These are phyloP conservation scores for Raddia distichophylla DNA, from an alignment of 176 grass and related monocot species.

Conservation along the genomic window DNA sequence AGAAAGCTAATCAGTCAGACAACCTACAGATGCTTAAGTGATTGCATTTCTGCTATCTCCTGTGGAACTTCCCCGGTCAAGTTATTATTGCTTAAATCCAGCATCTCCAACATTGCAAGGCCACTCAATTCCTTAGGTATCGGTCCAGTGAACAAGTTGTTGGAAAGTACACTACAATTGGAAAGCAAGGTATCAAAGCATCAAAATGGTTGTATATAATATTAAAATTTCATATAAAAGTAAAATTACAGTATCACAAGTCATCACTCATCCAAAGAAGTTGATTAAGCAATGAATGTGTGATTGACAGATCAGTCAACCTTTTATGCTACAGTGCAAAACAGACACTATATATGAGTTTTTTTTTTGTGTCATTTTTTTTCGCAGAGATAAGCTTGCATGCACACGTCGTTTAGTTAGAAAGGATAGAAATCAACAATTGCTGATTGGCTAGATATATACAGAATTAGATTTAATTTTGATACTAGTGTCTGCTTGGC, in stretches of 20 bases:
- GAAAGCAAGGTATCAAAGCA: constrained; percentile 13
- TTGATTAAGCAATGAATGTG: neutral
- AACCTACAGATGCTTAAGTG: constrained; percentile 89
- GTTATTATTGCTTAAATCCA: constrained; percentile 86
- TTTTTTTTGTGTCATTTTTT: neutral
- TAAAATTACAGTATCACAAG: constrained; percentile 15
- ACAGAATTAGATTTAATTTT: constrained; percentile 18
- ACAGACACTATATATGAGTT: neutral
- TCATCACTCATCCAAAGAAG: neutral
- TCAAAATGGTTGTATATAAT: constrained; percentile 22
- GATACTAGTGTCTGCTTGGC: neutral
- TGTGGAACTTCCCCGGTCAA: constrained; percentile 80
- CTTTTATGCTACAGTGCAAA: constrained; percentile 20
- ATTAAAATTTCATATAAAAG: neutral
- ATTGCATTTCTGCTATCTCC: constrained; percentile 76
- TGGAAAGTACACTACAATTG: constrained; percentile 69
- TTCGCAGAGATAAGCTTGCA: neutral
- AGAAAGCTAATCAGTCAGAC: constrained; percentile 27
- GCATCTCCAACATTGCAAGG: constrained; percentile 72
- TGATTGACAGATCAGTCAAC: neutral
- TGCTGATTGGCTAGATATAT: neutral
- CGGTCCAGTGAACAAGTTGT: constrained; percentile 72
- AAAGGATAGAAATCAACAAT: neutral
- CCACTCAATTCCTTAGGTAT: constrained; percentile 82
- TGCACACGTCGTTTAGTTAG: neutral